Conservation (phyloP, 192 early-diverging fungal genomes). For the Martensiomyces pterosporus region DNA sequence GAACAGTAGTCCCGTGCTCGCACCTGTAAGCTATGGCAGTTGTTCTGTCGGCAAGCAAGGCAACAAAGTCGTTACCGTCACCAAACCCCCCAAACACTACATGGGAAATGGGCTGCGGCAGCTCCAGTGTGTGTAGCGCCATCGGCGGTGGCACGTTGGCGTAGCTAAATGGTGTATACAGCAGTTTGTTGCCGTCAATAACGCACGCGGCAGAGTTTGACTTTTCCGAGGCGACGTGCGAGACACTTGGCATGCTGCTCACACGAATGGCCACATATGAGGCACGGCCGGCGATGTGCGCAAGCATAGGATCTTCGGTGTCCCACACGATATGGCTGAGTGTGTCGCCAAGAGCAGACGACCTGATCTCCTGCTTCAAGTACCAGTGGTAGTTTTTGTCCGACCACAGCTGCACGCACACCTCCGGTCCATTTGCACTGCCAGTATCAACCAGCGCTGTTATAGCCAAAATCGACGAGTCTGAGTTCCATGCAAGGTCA, state of each 20-base stretch:
- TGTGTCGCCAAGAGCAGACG: slow-evolving; percentile 31
- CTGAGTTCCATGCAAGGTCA: slow-evolving; percentile 71
- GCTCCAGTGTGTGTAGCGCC: slow-evolving; percentile 42
- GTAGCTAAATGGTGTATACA: slow-evolving; percentile 51
- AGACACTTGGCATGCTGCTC: slow-evolving; percentile 13
- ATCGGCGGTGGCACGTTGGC: slow-evolving; percentile 97
- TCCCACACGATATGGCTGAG: slow-evolving; percentile 73
- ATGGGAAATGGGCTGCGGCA: slow-evolving; percentile 31
- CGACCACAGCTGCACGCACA: slow-evolving; percentile 81
- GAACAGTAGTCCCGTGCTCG: slow-evolving; percentile 2
- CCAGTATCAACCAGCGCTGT: slow-evolving; percentile 44
- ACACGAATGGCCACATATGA: slow-evolving; percentile 11
- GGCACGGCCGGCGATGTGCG: slow-evolving; percentile 56
- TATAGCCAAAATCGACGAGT: slow-evolving; percentile 83
- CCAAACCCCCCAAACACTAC: slow-evolving; percentile 62
- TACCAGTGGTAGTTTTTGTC: slow-evolving; percentile 97
- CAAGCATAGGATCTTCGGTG: slow-evolving; percentile 59
- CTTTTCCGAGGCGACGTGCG: slow-evolving; percentile 16
- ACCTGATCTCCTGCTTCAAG: slow-evolving; percentile 78
- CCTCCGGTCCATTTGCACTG: slow-evolving; percentile 11
- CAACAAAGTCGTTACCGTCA: slow-evolving; percentile 68
- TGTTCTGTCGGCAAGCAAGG: slow-evolving; percentile 58
- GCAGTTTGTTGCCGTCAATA: slow-evolving; percentile 60
- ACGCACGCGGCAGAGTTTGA: slow-evolving; percentile 62
- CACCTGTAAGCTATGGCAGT: slow-evolving; percentile 19